A percentile compares a stretch with the other conserved stretches of the same genome.
Evolutionary conservation across 192 early-diverging fungal genomes (phyloP).

Genomic region (Coemansia sp.): DNA sequence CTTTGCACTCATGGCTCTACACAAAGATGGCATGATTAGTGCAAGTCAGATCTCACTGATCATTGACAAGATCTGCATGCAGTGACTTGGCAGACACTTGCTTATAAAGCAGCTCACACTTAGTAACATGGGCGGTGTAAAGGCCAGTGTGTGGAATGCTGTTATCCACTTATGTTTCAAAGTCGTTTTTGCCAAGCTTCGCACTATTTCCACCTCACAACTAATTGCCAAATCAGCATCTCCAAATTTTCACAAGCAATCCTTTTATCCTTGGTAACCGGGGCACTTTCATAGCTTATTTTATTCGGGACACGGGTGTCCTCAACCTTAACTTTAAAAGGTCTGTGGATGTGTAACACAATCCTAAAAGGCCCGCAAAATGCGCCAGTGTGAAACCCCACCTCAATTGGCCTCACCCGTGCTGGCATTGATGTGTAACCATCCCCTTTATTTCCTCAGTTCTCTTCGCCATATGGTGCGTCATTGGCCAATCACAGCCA

Average conservation of each 20-base stretch:
- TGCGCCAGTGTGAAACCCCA: neutral
- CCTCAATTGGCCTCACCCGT: neutral
- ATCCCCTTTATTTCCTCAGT: neutral
- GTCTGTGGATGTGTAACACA: neutral
- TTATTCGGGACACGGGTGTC: neutral
- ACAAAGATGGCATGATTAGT: too few species aligned
- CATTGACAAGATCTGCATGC: too few species aligned
- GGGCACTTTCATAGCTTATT: neutral
- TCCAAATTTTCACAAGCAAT: neutral
- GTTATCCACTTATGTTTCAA: neutral
- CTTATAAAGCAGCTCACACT: too few species aligned
- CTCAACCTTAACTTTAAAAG: neutral
- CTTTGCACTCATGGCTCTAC: too few species aligned
- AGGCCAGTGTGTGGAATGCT: too few species aligned
- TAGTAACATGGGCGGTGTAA: too few species aligned
- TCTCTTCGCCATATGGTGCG: neutral
- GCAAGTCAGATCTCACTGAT: too few species aligned
- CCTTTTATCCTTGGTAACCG: neutral
- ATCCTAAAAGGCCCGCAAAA: neutral
- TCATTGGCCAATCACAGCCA: neutral
- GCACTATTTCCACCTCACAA: neutral
- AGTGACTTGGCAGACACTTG: too few species aligned
- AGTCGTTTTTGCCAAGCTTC: neutral
- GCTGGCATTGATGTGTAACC: neutral
- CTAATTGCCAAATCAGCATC: neutral